These are phyloP conservation scores for Firmiana major DNA, from an alignment of 345 rosid species.

Conservation along the genomic window DNA sequence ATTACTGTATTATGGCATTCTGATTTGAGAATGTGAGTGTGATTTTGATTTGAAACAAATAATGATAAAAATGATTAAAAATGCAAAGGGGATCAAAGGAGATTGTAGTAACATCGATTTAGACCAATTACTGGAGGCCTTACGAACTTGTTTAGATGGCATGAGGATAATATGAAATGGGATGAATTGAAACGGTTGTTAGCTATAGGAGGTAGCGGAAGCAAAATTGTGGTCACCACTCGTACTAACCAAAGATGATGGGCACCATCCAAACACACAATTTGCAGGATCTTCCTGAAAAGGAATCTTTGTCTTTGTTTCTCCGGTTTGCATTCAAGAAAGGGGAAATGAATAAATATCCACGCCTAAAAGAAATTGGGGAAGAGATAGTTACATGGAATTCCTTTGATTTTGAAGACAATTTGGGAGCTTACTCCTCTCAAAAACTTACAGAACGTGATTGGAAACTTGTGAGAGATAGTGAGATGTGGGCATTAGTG, in stretches of 20 bases:
- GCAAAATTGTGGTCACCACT: slow-evolving; percentile 5
- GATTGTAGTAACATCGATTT: neutral
- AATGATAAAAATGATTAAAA: neutral
- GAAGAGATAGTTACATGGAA: no score
- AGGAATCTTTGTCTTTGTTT: slow-evolving; percentile 23
- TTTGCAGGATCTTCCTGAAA: slow-evolving; percentile 9
- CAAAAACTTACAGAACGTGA: no score
- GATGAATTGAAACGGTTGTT: neutral
- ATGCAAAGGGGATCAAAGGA: neutral
- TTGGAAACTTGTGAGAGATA: no score
- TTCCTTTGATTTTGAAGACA: no score
- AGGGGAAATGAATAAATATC: neutral
- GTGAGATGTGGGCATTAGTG: no score
- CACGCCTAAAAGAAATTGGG: no score
- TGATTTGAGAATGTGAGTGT: no score
- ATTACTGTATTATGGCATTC: no score
- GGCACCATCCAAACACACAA: neutral
- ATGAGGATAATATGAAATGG: neutral
- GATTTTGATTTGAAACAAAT: neutral
- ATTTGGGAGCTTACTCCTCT: no score
- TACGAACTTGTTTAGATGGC: neutral
- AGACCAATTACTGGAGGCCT: neutral
- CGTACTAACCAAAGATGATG: neutral
- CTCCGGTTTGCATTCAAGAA: slow-evolving; percentile 22
- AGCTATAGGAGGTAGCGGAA: neutral